These are phyloP conservation scores for Drosera spatulata DNA, from an alignment of 179 eudicot species.

Conservation along the genomic window DNA sequence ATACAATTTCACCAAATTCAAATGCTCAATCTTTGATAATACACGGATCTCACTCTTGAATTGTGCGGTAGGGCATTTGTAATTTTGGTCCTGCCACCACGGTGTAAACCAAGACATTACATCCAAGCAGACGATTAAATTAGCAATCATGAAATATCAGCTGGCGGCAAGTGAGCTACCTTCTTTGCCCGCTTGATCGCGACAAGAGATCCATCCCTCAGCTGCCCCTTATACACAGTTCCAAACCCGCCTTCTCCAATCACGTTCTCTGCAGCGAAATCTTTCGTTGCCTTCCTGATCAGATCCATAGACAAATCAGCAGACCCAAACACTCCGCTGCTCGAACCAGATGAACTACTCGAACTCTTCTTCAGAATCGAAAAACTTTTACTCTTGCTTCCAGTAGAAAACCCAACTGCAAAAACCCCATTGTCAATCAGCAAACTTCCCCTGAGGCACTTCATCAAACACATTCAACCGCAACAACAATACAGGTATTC, in stretches of 20 bases:
- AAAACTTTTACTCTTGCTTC: slow-evolving; percentile 22
- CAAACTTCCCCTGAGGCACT: background rate
- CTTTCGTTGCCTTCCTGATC: slow-evolving; percentile 48
- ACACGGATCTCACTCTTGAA: slow-evolving; percentile 61
- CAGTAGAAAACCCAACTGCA: slow-evolving; percentile 36
- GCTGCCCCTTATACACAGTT: slow-evolving; percentile 52
- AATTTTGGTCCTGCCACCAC: slow-evolving; percentile 27
- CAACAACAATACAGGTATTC: background rate
- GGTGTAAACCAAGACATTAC: slow-evolving; percentile 5
- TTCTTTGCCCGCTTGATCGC: slow-evolving; percentile 65
- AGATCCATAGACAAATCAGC: slow-evolving; percentile 40
- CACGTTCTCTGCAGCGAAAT: slow-evolving; percentile 37
- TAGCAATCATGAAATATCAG: background rate
- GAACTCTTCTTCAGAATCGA: slow-evolving; percentile 23
- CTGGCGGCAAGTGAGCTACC: slow-evolving; percentile 20
- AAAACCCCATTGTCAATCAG: background rate
- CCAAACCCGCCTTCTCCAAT: slow-evolving; percentile 77
- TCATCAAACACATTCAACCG: slow-evolving; percentile 1
- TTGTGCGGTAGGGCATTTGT: slow-evolving; percentile 27
- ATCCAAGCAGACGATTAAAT: background rate
- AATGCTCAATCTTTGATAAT: slow-evolving; percentile 64
- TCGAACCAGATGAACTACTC: slow-evolving; percentile 14
- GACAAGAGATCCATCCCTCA: slow-evolving; percentile 52
- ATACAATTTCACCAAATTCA: slow-evolving; percentile 48
- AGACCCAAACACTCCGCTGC: slow-evolving; percentile 22